Evolutionary conservation across 1,284 basidiomycete genomes (phyloP).

Genomic region (Tremellales sp.): DNA sequence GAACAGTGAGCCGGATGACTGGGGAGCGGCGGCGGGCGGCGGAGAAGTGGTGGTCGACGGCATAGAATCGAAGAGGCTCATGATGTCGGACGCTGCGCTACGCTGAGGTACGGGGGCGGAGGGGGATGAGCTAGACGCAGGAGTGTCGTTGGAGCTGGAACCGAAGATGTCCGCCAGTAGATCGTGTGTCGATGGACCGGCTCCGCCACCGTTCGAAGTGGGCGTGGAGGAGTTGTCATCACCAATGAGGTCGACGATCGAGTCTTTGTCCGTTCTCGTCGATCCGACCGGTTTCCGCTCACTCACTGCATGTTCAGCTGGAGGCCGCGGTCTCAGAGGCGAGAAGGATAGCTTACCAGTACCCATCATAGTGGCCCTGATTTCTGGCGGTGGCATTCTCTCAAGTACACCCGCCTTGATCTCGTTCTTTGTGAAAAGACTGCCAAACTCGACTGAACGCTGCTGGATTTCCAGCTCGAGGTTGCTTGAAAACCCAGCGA

Average conservation of each 20-base stretch:
- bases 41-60: conserved; percentile 15
- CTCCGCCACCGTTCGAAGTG: conserved; percentile 32
- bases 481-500: conserved; percentile 72
- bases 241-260: conserved; percentile 65
- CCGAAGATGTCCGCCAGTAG: conserved; percentile 94
- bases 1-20: conserved; percentile 30
- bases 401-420: conserved; percentile 87
- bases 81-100: conserved; percentile 79
- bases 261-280: conserved; percentile 70
- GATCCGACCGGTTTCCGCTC: conserved; percentile 92
- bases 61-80: conserved; percentile 71
- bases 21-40: conserved; percentile 37
- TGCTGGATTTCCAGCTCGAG: conserved; percentile 94
- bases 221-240: conserved; percentile 57
- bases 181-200: conserved; percentile 73
- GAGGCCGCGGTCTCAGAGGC: not conserved
- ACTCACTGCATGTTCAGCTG: conserved; percentile 55
- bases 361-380: conserved; percentile 90
- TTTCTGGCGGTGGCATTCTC: conserved; percentile 95
- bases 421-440: conserved; percentile 67
- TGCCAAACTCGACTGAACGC: conserved; percentile 90
- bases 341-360: conserved; percentile 54
- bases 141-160: conserved; percentile 42
- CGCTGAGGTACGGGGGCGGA: conserved; percentile 49
- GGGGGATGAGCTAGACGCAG: conserved; percentile 30